Base-by-base conservation (phyloP, 768 basidiomycete species). In the Auriscalpium microsporum region DNA sequence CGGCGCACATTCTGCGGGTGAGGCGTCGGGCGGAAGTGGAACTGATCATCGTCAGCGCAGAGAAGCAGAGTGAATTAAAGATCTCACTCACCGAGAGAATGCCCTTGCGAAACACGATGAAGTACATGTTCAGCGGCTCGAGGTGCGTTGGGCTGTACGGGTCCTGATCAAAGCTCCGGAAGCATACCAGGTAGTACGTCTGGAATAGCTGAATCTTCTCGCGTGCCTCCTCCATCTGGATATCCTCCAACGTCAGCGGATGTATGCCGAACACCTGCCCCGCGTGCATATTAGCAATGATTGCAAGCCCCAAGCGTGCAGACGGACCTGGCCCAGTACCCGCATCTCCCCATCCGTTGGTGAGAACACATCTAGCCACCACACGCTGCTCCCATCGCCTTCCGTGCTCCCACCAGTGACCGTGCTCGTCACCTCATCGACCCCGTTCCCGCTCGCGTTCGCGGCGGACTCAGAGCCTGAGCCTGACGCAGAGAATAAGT, bases 181-280 rank as follows among this genome's bases (percentile, higher is more conserved):
- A 99, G 78, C 95, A 98, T 58, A 98, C 96, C 52, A 99, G 83
- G 69, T 97, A 98, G 69, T 99, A 99, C 68, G 95, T 95, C 53
- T 94, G 81, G 80, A 98, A 99, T 19, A 99, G 81, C 69, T 99
- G 96, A 63, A 99, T 99, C 77, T 99, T 99, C 75, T 99, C 96
- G 65, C 96, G 92, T 40, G 94, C 90, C 75, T 99, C 96, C 71
- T 99, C 96, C 87, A 98, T 96, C 65, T 90, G 86, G 67, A 99
- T 98, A 76, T 99, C 96, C 75, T 99, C 96, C 19, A 94, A 94
- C 5, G 96, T 99, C 61, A 99, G 78, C 5, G 96, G 96, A 73
- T 99, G 96, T 65, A 99, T 96, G 19, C 81, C 82, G 70, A 98
- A 99, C 10, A 95, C 94, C 94, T 96, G 58, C 10, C 34, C 42